These are phyloP conservation scores for Gracilaria gracilis DNA, from an alignment of 23 red algal genomes.

Conservation along the genomic window DNA sequence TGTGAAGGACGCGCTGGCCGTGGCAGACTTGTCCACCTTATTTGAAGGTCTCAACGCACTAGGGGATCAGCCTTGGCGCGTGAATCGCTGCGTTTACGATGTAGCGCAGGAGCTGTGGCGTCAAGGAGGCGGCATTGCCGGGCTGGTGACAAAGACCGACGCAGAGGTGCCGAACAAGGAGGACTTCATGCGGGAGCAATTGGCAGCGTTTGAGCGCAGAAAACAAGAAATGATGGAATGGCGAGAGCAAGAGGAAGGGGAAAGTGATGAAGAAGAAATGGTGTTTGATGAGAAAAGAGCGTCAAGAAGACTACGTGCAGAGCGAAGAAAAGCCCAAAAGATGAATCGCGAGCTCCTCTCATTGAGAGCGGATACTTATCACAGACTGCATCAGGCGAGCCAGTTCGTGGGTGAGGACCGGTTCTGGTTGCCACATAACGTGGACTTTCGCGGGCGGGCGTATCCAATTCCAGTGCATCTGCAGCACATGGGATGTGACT, in stretches of 20 bases:
- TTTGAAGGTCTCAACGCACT: constrained; percentile 90
- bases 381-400: constrained; percentile 70
- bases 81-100: constrained; percentile 77
- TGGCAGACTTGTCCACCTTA: constrained; percentile 68
- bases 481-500: constrained; percentile 91
- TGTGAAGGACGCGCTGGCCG: constrained; percentile 58
- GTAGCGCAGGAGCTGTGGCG: constrained; percentile 81
- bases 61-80: constrained; percentile 70
- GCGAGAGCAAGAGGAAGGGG: constrained; percentile 36
- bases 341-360: constrained; percentile 82
- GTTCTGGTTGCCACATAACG: constrained; percentile 94
- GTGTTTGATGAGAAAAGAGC: constrained; percentile 59
- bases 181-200: constrained; percentile 51
- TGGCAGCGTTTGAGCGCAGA: constrained; percentile 21
- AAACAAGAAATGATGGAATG: constrained; percentile 4
- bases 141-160: constrained; percentile 72
- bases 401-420: constrained; percentile 65
- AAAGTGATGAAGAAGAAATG: constrained; percentile 39
- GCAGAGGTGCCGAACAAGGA: constrained; percentile 48
- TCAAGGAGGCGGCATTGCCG: constrained; percentile 77
- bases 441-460: constrained; percentile 98
- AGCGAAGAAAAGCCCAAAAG: constrained; percentile 69
- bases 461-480: constrained; percentile 92
- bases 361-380: constrained; percentile 74
- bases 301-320: constrained; percentile 35